A percentile compares a stretch with the other conserved stretches of the same genome.
Conservation (phyloP, 495 filamentous ascomycete species). For the Penicillium roqueforti region DNA sequence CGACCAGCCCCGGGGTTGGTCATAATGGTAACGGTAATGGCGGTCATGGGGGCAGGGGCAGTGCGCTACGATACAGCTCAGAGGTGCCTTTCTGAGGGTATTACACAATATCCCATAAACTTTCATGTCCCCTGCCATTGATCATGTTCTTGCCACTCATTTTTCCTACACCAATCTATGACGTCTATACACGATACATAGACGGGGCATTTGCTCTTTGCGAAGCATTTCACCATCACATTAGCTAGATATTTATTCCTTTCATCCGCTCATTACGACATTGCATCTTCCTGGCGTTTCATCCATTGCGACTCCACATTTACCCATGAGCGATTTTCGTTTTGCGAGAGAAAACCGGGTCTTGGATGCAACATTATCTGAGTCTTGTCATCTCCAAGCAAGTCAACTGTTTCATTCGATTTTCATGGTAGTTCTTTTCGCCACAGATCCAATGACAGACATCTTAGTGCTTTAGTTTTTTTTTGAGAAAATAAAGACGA, state of each 20-base stretch:
- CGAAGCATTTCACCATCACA: background rate
- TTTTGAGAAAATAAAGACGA: background rate
- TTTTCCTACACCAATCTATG: slow-evolving; percentile 10
- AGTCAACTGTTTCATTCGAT: background rate
- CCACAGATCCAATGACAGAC: background rate
- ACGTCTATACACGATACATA: slow-evolving; percentile 12
- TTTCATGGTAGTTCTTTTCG: background rate
- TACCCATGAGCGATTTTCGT: slow-evolving; percentile 9
- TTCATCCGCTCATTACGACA: slow-evolving; percentile 12
- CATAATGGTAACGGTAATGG: slow-evolving; percentile 29
- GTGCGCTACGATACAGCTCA: slow-evolving; percentile 41
- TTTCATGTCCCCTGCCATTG: background rate
- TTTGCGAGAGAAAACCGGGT: background rate
- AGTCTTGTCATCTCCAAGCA: background rate
- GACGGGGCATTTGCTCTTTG: background rate
- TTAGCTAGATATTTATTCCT: background rate
- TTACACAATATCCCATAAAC: background rate
- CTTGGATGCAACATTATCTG: background rate
- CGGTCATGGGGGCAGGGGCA: slow-evolving; percentile 31
- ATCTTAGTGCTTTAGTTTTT: background rate
- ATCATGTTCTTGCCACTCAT: background rate
- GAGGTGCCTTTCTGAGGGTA: slow-evolving; percentile 30
- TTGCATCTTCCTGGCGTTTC: slow-evolving; percentile 25
- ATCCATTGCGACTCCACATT: background rate
- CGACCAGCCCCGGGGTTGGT: slow-evolving; percentile 42